Conservation (phyloP, 306 rosid genomes). For the cucumber (Cucumis sativus) region Cucumber_9930_V3 NC_026657.2:39367501-39368000, state of each 20-base stretch:
- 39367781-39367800: too few species aligned
- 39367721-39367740: background rate
- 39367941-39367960: too few species aligned
- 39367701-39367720: background rate
- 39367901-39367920: too few species aligned
- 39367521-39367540: background rate
- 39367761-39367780: too few species aligned
- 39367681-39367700: background rate
- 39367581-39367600: background rate
- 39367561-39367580: background rate
- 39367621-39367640: background rate
- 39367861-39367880: too few species aligned
- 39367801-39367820: too few species aligned
- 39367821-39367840: too few species aligned
- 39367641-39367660: background rate
- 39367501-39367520: background rate
- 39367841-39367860: too few species aligned
- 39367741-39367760: background rate
- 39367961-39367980: too few species aligned
- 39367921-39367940: too few species aligned
- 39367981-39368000: too few species aligned
- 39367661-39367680: background rate
- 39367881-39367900: too few species aligned
- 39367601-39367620: background rate
- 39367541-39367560: background rate